Percentiles rank a stretch among this genome's conserved stretches.
Evolutionary conservation across 2,329 filamentous ascomycete genomes (phyloP).

Genomic region (Emericellopsis cladophorae): DNA sequence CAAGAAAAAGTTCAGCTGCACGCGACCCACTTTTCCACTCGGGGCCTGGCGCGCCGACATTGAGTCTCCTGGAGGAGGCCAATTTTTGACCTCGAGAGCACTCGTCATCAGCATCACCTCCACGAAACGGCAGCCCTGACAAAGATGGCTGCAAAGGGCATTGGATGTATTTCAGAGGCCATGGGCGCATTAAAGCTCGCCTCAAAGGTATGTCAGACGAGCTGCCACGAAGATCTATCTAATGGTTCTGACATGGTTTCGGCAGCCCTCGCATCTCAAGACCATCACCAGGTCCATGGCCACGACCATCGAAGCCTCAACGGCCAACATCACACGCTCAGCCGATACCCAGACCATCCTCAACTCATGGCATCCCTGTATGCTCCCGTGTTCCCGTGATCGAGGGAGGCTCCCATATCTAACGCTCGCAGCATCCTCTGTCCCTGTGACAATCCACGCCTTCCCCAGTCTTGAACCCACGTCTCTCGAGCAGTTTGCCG

Average conservation of each 20-base stretch:
- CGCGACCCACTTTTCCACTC: no score
- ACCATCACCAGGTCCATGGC: conserved; percentile 43
- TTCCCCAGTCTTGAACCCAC: conserved; percentile 84
- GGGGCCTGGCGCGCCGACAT: no score
- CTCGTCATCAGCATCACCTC: background rate
- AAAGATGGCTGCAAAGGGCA: conserved; percentile 32
- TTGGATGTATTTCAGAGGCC: conserved; percentile 38
- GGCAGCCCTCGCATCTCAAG: conserved; percentile 21
- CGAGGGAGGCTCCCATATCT: background rate
- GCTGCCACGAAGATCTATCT: conserved; percentile 3
- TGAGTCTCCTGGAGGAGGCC: background rate
- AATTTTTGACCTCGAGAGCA: background rate
- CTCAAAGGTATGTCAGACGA: conserved; percentile 18
- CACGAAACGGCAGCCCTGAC: no score
- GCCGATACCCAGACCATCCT: conserved; percentile 19
- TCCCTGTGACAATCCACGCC: conserved; percentile 74
- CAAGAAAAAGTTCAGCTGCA: background rate
- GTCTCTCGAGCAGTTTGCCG: conserved; percentile 63
- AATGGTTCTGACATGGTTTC: background rate
- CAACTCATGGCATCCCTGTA: conserved; percentile 33
- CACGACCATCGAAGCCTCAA: conserved; percentile 27
- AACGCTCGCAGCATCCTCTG: conserved; percentile 36
- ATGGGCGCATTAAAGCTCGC: conserved; percentile 35
- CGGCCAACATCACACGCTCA: conserved; percentile 19
- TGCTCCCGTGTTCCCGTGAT: background rate